phyloP scores from a whole-genome alignment of 441 rosid species.

The Aleurites moluccanus region DNA sequence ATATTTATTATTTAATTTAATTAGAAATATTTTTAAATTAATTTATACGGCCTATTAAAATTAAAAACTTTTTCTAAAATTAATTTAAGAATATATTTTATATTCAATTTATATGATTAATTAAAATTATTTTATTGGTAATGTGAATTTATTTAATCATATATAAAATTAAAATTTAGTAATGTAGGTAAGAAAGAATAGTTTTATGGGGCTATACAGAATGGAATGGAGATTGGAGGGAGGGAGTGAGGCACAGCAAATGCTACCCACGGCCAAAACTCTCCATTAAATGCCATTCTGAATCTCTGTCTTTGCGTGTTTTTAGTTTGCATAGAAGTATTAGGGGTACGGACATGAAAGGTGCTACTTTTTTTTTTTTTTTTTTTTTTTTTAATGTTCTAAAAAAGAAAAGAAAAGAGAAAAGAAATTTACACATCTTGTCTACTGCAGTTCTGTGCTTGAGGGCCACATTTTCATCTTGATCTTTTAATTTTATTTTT shows the following conservation, averaged over 20 bases:
- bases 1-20: no score
- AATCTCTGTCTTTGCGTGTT: background rate
- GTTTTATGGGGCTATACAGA: background rate
- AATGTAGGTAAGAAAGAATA: background rate
- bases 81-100: no score
- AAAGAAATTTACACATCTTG: conserved; percentile 17
- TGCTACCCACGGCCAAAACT: conserved; percentile 20
- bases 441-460: conserved; percentile 1
- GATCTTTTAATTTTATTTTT: background rate
- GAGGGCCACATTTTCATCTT: background rate
- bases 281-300: background rate
- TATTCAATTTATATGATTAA: no score
- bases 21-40: no score
- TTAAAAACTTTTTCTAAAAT: no score
- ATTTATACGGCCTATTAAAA: no score
- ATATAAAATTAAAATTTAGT: no score
- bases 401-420: no score
- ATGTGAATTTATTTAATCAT: no score
- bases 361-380: no score
- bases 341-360: background rate
- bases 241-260: background rate
- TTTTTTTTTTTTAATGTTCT: no score
- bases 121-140: no score
- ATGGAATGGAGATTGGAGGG: background rate
- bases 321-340: background rate